Evolutionary conservation across 306 rosid species (phyloP).

Genomic region (Benincasa hispida): DNA sequence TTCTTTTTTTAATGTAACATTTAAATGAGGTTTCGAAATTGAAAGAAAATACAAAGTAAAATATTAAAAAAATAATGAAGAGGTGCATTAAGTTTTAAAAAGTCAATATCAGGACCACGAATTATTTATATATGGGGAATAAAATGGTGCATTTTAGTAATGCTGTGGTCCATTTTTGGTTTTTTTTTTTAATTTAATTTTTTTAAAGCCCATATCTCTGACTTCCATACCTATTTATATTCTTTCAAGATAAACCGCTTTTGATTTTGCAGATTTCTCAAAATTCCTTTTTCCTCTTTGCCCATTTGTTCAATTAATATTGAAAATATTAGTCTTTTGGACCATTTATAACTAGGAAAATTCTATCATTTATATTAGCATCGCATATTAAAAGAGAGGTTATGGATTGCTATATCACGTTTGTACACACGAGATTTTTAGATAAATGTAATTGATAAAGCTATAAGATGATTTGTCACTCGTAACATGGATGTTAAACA

Average conservation of each 20-base stretch:
- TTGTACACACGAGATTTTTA: too few species aligned
- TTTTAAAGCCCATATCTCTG: neutral
- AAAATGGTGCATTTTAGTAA: neutral
- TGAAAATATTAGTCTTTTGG: too few species aligned
- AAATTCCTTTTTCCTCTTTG: neutral
- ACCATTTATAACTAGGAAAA: too few species aligned
- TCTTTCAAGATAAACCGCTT: conserved; percentile 1
- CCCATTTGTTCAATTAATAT: neutral
- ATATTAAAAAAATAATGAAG: neutral
- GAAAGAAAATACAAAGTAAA: neutral
- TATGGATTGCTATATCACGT: too few species aligned
- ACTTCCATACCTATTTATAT: neutral
- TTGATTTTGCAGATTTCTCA: neutral
- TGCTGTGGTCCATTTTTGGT: neutral
- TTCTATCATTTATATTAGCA: too few species aligned
- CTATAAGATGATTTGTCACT: too few species aligned
- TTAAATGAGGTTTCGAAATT: neutral
- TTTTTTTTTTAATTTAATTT: too few species aligned
- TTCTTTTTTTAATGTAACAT: neutral
- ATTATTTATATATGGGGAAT: neutral
- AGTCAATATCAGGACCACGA: conserved; percentile 1
- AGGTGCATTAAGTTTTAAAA: neutral
- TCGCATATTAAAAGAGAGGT: too few species aligned
- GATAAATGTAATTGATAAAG: too few species aligned
- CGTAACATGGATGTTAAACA: too few species aligned